phyloP scores from a whole-genome alignment of 805 yeast genomes.

The Pichia pseudocactophila region DNA sequence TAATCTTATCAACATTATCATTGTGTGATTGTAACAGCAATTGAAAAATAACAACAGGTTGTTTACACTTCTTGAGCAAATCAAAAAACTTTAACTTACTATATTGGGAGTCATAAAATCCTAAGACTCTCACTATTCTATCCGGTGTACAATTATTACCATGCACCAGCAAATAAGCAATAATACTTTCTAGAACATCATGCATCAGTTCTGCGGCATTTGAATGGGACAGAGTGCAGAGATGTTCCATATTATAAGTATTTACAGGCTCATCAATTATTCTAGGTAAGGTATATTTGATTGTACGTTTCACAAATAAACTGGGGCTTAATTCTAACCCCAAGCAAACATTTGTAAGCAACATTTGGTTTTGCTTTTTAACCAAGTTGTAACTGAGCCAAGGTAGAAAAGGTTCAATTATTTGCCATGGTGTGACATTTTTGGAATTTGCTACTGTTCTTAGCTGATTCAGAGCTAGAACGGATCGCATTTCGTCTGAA shows the following conservation, averaged over 20 bases:
- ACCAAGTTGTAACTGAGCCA: constrained; percentile 58
- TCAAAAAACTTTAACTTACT: constrained; percentile 28
- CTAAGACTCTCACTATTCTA: constrained; percentile 44
- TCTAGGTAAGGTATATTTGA: constrained; percentile 64
- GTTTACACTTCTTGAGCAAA: constrained; percentile 19
- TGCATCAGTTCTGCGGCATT: constrained; percentile 32
- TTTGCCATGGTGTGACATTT: constrained; percentile 63
- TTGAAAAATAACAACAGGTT: constrained; percentile 2
- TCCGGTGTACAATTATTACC: constrained; percentile 38
- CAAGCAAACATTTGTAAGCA: constrained; percentile 53
- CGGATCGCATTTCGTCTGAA: constrained; percentile 52
- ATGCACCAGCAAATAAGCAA: constrained; percentile 50
- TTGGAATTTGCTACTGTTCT: constrained; percentile 48
- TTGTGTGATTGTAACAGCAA: constrained; percentile 31
- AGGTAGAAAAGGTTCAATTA: constrained; percentile 73
- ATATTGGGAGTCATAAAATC: constrained; percentile 42
- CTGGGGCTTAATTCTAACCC: constrained; percentile 53
- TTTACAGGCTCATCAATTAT: not conserved
- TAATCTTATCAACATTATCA: constrained; percentile 25
- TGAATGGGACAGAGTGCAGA: not conserved
- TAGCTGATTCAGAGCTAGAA: constrained; percentile 61
- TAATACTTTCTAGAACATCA: constrained; percentile 39
- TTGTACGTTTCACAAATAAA: constrained; percentile 60
- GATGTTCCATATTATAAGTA: not conserved
- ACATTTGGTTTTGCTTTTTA: constrained; percentile 40